Evolutionary conservation across 768 basidiomycete genomes (phyloP), one percentile per base, ranked within the genome.

Genomic region (Calocera cornea): DNA sequence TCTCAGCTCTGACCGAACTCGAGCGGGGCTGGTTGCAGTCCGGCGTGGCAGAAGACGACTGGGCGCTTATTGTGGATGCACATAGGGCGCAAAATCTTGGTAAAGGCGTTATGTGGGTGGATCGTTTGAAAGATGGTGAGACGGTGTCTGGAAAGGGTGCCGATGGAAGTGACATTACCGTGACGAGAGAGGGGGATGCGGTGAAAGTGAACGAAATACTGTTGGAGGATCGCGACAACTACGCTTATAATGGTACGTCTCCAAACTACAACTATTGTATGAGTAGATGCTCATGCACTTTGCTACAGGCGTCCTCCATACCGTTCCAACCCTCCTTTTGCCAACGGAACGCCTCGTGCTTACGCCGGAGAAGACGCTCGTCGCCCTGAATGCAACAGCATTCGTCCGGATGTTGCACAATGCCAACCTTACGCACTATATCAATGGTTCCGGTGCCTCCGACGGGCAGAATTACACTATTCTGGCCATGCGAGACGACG

Each of bases 321-420:
- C 92, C 47, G 83, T 98, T 29, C 89, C 89, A 16, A 84, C 86
- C 16, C 84, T 98, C 27, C 83, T 99, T 16, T 76, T 95, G 12
- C 90, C 92, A 7, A 81, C 83, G 1, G 86, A 85, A 17, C 82
- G 89, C 50, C 83, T 95, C 27, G 80, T 85, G 68, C 78, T 94
- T 49, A 98, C 95, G 2, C 89, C 95, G 19, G 97, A 98, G 79
- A 98, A 98, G 77, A 92, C 89, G 71, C 87, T 99, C 19, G 84
- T 98, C 11, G 86, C 91, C 1, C 82, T 97, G 69, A 92, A 97
- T 74, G 97, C 95, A 78, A 89, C 90, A 1, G 83, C 83, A 34
- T 98, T 98, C 75, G 90, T 98, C 65, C 87, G 88, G 5, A 81
- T 97, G 27, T 79, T 99, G 31, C 92, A 90, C 70, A 89, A 90